Percentiles rank a stretch among this genome's conserved stretches.
Evolutionary conservation across 495 filamentous ascomycete genomes (phyloP).

Genomic region (Immersiella caudata): DNA sequence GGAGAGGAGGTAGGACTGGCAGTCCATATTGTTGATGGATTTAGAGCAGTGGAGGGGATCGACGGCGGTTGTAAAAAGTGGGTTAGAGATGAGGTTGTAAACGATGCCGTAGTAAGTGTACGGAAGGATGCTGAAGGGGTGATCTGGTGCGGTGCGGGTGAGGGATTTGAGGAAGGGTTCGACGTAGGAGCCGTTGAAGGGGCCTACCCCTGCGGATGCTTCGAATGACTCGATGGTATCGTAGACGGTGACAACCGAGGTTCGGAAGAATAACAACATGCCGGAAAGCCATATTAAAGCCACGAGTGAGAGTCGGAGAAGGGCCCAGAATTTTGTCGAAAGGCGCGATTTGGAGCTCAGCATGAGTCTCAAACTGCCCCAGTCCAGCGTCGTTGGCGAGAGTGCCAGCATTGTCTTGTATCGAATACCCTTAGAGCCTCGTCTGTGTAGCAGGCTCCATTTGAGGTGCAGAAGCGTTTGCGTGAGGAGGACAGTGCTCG

Average conservation of each 20-base stretch:
- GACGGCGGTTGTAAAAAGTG: not conserved
- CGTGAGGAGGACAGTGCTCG: too few species aligned
- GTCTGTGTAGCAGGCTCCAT: too few species aligned
- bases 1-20: not conserved
- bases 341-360: too few species aligned
- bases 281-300: too few species aligned
- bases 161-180: not conserved
- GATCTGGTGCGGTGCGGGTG: not conserved
- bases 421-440: too few species aligned
- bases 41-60: not conserved
- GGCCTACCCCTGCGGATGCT: not conserved
- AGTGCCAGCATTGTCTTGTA: too few species aligned
- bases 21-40: not conserved
- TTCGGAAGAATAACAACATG: not conserved
- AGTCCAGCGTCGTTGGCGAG: too few species aligned
- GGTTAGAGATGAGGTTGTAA: slow-evolving; percentile 2
- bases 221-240: not conserved
- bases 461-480: too few species aligned
- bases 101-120: not conserved
- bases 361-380: too few species aligned
- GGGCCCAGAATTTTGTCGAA: too few species aligned
- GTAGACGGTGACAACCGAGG: not conserved
- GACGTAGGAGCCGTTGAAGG: not conserved
- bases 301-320: too few species aligned
- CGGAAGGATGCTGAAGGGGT: not conserved